phyloP scores from a whole-genome alignment of 1,284 basidiomycete species.

The Phellinidium pouzarii region DNA sequence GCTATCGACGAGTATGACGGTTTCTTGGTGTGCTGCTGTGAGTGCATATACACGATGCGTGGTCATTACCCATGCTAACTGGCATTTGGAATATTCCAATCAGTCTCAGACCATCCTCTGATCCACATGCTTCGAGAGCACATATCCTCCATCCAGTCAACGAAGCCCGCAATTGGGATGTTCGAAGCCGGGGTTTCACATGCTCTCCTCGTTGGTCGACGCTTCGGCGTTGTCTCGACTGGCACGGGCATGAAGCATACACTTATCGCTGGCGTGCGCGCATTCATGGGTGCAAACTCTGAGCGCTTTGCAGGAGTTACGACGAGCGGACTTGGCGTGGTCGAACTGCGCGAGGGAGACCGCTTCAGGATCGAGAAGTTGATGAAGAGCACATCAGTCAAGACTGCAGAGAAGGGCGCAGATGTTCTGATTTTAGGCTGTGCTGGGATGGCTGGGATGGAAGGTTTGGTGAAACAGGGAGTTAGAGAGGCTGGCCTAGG shows the following conservation, averaged over 20 bases:
- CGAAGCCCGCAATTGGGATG: slow-evolving; percentile 38
- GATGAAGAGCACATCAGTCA: slow-evolving; percentile 30
- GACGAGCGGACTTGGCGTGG: slow-evolving; percentile 37
- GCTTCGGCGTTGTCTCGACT: slow-evolving; percentile 45
- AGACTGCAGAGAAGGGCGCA: slow-evolving; percentile 24
- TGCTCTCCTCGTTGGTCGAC: slow-evolving; percentile 28
- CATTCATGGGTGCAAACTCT: slow-evolving; percentile 16
- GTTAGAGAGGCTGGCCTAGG: slow-evolving; percentile 30
- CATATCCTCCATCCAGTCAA: slow-evolving; percentile 19
- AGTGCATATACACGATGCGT: neutral
- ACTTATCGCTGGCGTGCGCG: slow-evolving; percentile 31
- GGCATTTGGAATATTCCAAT: neutral
- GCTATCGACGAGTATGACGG: slow-evolving; percentile 26
- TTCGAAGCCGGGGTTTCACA: slow-evolving; percentile 39
- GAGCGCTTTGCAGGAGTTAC: slow-evolving; percentile 34
- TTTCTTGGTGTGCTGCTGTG: slow-evolving; percentile 43
- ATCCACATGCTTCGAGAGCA: slow-evolving; percentile 34
- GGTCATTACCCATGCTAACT: neutral
- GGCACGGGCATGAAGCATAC: slow-evolving; percentile 39
- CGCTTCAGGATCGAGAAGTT: slow-evolving; percentile 30
- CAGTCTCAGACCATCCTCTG: slow-evolving; percentile 39
- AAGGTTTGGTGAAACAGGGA: slow-evolving; percentile 32
- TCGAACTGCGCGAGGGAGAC: slow-evolving; percentile 35
- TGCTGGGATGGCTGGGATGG: slow-evolving; percentile 44
- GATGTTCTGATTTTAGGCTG: slow-evolving; percentile 39